Evolutionary conservation across 495 filamentous ascomycete species (phyloP).

Genomic region (Daldinia concentrica): DNA sequence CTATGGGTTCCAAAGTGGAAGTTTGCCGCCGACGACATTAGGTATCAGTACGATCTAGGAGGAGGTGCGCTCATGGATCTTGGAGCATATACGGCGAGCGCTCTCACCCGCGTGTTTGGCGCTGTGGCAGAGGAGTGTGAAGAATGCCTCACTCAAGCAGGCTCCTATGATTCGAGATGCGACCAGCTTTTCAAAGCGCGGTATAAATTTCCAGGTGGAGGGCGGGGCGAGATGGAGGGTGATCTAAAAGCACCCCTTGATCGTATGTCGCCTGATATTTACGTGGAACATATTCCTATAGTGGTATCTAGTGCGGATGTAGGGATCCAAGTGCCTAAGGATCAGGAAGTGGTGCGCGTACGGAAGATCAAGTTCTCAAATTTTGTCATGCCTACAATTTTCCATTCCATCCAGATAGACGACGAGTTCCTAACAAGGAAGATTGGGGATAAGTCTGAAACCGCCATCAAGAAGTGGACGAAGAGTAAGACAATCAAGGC

Average conservation of each 20-base stretch:
- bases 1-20: conserved; percentile 44
- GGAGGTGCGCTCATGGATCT: conserved; percentile 70
- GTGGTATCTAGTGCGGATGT: conserved; percentile 43
- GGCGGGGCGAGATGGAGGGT: conserved; percentile 50
- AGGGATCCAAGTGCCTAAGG: conserved; percentile 47
- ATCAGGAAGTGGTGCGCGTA: conserved; percentile 50
- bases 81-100: conserved; percentile 59
- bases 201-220: conserved; percentile 57
- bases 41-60: conserved; percentile 62
- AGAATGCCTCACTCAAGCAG: conserved; percentile 45
- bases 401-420: conserved; percentile 63
- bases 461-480: conserved; percentile 55
- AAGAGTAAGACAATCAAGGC: conserved; percentile 54
- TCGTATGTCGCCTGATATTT: conserved; percentile 48
- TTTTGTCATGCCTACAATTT: conserved; percentile 50
- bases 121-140: conserved; percentile 50
- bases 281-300: conserved; percentile 49
- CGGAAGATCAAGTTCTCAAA: conserved; percentile 57
- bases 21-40: conserved; percentile 60
- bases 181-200: conserved; percentile 55
- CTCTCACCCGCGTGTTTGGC: conserved; percentile 55
- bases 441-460: conserved; percentile 28
- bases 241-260: conserved; percentile 47
- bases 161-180: conserved; percentile 44
- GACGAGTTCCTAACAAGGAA: conserved; percentile 55